Base-by-base conservation (phyloP, 352 stramenopile genomes). In the Phytophthora megakarya region DNA sequence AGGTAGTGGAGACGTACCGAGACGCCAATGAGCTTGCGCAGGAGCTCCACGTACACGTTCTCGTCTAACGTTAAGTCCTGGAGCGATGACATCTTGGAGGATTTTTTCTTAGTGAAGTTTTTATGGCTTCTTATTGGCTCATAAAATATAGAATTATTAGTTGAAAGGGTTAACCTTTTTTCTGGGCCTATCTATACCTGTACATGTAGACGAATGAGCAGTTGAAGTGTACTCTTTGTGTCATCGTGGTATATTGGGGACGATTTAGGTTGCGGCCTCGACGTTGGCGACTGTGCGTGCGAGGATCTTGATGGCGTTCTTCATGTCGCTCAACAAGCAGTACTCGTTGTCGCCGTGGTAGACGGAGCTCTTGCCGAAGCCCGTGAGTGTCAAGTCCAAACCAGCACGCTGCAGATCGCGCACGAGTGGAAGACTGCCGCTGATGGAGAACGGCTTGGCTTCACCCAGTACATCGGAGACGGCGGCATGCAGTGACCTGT, bases 311-410 rank as follows among this genome's bases (percentile, higher is more conserved):
- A 92, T 75, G n/a, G 81, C 90, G 54, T 96, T 75, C 49, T 80
- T 75, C 80, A 97, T 96, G 58, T 94, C 86, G 57, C 64, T 93
- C 28, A 97, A 69, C 44, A 62, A 70, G 55, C 88, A 96, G 75
- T 81, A 96, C 71, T 97, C 90, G 72, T 97, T 97, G 69, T 97
- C 88, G 16, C 87, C 91, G 68, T 97, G 91, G 71, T 97, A 96
- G 33, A 90, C 81, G 3, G 81, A 77, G 53, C 77, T 91, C 72
- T 84, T 84, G 52, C 82, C 82, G 48, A 92, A 93, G 32, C 81
- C 81, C 9, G 83, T 75, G 46, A 93, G 74, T 12, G 76, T 90
- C 56, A 92, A 61, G 58, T 93, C 84, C 11, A 90, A 72, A 26
- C 84, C 84, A 0, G 59, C 74, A 33, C 86, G 84, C 64, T 92